Percentiles rank a stretch among this genome's conserved stretches.
phyloP scores from a whole-genome alignment of 306 rosid species.

The Lathyrus tuberosus region DNA sequence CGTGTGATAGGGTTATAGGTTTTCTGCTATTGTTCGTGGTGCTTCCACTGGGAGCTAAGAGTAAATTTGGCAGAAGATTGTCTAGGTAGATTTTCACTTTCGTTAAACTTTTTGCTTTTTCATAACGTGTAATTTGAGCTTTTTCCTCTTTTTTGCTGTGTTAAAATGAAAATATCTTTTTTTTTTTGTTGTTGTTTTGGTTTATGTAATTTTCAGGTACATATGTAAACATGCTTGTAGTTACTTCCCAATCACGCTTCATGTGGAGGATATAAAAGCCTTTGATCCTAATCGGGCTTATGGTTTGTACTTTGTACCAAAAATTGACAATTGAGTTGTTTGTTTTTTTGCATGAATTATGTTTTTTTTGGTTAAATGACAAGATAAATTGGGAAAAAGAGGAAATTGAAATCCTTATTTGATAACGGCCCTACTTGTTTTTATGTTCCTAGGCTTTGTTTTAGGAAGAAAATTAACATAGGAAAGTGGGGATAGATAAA shows the following conservation, averaged over 20 bases:
- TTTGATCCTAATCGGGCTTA: slow-evolving; percentile 78
- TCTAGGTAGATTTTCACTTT: slow-evolving; percentile 47
- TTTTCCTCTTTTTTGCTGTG: background rate
- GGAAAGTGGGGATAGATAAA: slow-evolving; percentile 23
- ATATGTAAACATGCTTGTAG: slow-evolving; percentile 68
- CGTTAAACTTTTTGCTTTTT: background rate
- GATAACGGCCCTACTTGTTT: slow-evolving; percentile 6
- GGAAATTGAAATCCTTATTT: background rate
- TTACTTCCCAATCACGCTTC: slow-evolving; percentile 79
- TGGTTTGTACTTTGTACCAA: slow-evolving; percentile 50
- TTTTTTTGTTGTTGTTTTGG: background rate
- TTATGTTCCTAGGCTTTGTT: slow-evolving; percentile 1
- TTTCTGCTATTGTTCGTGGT: slow-evolving; percentile 57
- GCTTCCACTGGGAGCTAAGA: slow-evolving; percentile 61
- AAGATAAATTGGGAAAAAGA: background rate
- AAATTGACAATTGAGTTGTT: background rate
- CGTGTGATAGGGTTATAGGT: slow-evolving; percentile 59
- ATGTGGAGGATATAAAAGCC: slow-evolving; percentile 75
- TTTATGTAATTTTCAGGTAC: slow-evolving; percentile 58
- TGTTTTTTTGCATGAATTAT: background rate
- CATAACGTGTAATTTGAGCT: background rate
- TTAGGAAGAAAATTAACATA: slow-evolving; percentile 20
- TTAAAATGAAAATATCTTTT: background rate
- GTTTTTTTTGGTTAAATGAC: slow-evolving; percentile 10
- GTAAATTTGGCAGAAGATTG: slow-evolving; percentile 61